Conservation (phyloP, 306 rosid genomes). For the Trifolium repens region DNA sequence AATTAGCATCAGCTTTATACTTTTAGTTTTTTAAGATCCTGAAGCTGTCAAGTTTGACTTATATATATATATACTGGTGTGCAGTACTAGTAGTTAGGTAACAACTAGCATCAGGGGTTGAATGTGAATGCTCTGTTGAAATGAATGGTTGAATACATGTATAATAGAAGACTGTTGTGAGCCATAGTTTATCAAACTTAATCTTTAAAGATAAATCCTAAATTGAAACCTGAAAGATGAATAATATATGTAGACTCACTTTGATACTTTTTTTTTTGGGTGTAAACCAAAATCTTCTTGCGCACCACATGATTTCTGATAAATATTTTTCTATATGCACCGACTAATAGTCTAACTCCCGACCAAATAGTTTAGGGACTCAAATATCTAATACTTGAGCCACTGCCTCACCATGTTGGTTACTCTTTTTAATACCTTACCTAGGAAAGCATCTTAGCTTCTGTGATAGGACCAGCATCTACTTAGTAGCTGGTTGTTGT, state of each 20-base stretch:
- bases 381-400: too few relatives aligned
- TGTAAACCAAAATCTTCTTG: too few relatives aligned
- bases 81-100: conserved; percentile 13
- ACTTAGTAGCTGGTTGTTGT: not conserved
- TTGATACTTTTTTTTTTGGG: too few relatives aligned
- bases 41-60: not conserved
- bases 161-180: conserved; percentile 13
- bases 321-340: not conserved
- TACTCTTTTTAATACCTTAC: conserved; percentile 3
- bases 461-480: not conserved
- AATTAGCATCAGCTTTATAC: not conserved
- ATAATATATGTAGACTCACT: not conserved
- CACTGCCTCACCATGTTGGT: not conserved
- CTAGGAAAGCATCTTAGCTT: conserved; percentile 17
- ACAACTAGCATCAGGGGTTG: conserved; percentile 9
- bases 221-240: not conserved
- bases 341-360: too few relatives aligned
- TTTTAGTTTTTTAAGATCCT: not conserved
- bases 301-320: too few relatives aligned
- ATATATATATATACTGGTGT: not conserved
- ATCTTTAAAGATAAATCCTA: conserved; percentile 4
- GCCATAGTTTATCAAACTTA: conserved; percentile 13
- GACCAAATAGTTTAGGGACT: too few relatives aligned
- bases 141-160: not conserved
- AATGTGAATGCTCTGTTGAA: conserved; percentile 1